These are phyloP conservation scores for Wallacemonas sp. DNA, from an alignment of 208 protist species.

Conservation along the genomic window DNA sequence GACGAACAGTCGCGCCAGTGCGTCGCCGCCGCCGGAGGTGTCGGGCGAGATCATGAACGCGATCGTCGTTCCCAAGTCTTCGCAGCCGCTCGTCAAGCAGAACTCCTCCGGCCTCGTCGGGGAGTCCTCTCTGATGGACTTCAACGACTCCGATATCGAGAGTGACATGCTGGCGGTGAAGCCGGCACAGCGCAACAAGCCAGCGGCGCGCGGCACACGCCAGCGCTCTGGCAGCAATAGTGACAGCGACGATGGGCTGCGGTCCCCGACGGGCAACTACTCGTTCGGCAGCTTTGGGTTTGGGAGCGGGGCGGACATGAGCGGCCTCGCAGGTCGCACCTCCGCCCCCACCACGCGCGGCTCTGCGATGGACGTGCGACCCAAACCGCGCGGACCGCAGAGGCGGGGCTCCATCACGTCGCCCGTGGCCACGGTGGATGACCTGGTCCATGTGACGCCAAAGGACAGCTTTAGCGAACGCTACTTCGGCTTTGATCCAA, in stretches of 20 bases:
- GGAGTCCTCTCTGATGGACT: neutral
- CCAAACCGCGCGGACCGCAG: neutral
- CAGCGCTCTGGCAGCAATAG: too few species aligned
- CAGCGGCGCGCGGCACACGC: too few species aligned
- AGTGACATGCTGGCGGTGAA: too few species aligned
- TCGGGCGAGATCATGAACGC: neutral
- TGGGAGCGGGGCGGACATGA: neutral
- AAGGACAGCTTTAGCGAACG: slow-evolving; percentile 5
- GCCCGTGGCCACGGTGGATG: slow-evolving; percentile 1
- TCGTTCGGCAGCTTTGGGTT: slow-evolving; percentile 4
- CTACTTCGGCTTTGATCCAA: neutral
- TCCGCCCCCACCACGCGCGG: too few species aligned
- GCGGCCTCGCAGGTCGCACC: neutral
- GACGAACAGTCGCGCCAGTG: too few species aligned
- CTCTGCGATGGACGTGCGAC: neutral
- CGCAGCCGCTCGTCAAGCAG: neutral
- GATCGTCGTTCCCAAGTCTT: neutral
- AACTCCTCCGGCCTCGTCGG: neutral
- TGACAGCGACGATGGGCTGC: neutral
- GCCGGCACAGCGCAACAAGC: too few species aligned
- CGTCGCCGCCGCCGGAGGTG: slow-evolving; percentile 3
- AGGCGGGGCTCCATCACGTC: neutral
- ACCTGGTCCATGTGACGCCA: neutral
- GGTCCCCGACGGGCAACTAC: neutral
- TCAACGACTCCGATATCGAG: too few species aligned